Evolutionary conservation across 495 filamentous ascomycete genomes (phyloP).

Genomic region (Evernia prunastri): DNA sequence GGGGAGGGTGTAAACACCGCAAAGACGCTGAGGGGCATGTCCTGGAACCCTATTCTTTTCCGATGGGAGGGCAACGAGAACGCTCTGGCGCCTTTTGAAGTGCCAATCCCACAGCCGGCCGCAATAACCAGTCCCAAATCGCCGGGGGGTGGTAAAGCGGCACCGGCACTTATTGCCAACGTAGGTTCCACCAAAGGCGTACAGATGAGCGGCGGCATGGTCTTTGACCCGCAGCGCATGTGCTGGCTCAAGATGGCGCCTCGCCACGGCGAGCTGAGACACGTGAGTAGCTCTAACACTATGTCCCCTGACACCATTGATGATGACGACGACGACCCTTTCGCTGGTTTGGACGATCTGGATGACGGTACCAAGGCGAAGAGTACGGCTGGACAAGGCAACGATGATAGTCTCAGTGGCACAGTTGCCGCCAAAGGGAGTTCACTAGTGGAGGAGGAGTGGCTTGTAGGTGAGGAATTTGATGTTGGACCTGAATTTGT

Average conservation of each 20-base stretch:
- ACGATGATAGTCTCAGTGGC: conserved; percentile 37
- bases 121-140: conserved; percentile 32
- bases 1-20: conserved; percentile 52
- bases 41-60: conserved; percentile 76
- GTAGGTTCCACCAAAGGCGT: conserved; percentile 65
- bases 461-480: conserved; percentile 90
- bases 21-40: conserved; percentile 88
- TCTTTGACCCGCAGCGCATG: conserved; percentile 95
- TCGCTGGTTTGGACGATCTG: conserved; percentile 67
- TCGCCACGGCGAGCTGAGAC: conserved; percentile 33
- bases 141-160: conserved; percentile 56
- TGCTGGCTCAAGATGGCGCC: conserved; percentile 76
- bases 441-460: conserved; percentile 54
- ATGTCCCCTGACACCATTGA: conserved; percentile 32
- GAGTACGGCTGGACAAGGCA: conserved; percentile 34
- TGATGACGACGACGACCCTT: conserved; percentile 67
- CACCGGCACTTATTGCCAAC: conserved; percentile 91
- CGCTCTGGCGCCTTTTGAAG: conserved; percentile 66
- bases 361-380: conserved; percentile 54
- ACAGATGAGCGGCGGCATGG: conserved; percentile 90
- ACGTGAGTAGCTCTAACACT: conserved; percentile 35
- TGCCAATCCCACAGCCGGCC: conserved; percentile 34
- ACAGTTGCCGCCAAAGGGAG: conserved; percentile 30
- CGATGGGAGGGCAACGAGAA: conserved; percentile 97
- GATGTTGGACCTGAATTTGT: conserved; percentile 96